Evolutionary conservation across 1,139 yeast genomes (phyloP).

Genomic region (Geotrichum citri-aurantii): DNA sequence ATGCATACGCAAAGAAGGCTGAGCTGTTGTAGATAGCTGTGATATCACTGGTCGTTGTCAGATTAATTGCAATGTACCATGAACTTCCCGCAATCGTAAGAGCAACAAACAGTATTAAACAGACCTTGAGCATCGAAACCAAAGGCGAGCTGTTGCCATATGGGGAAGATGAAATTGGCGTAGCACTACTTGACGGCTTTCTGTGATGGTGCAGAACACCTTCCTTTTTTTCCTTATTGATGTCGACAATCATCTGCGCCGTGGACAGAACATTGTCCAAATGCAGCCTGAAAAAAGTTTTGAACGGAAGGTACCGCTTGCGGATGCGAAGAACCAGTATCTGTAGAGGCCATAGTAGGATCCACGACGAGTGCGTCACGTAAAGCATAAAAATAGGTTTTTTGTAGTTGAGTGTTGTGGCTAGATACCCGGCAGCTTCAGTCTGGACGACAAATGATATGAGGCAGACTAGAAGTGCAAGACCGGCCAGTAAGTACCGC

Average conservation of each 20-base stretch:
- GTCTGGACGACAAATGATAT: slow-evolving; percentile 71
- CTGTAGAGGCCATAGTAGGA: slow-evolving; percentile 68
- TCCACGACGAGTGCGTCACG: slow-evolving; percentile 79
- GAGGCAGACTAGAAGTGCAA: slow-evolving; percentile 56
- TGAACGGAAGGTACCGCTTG: slow-evolving; percentile 33
- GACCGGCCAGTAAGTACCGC: slow-evolving; percentile 38
- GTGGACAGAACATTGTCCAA: slow-evolving; percentile 49
- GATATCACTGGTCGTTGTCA: slow-evolving; percentile 79
- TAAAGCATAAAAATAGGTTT: slow-evolving; percentile 67
- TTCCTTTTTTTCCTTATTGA: slow-evolving; percentile 39
- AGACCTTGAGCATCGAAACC: slow-evolving; percentile 37
- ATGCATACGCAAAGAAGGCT: slow-evolving; percentile 81
- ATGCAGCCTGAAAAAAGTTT: slow-evolving; percentile 43
- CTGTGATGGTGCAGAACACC: slow-evolving; percentile 32
- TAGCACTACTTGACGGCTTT: slow-evolving; percentile 15
- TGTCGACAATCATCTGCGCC: slow-evolving; percentile 41
- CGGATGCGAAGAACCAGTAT: slow-evolving; percentile 38
- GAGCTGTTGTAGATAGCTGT: slow-evolving; percentile 89
- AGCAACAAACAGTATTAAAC: slow-evolving; percentile 48
- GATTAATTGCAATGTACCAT: slow-evolving; percentile 80
- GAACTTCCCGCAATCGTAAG: slow-evolving; percentile 74
- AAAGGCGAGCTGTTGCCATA: slow-evolving; percentile 17
- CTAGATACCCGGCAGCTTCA: slow-evolving; percentile 70
- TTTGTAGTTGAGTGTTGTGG: slow-evolving; percentile 48
- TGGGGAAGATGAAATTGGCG: slow-evolving; percentile 31